A percentile compares a stretch with the other conserved stretches of the same genome.
These are phyloP conservation scores for Gracilariopsis chorda DNA, from an alignment of 23 red algal species.

Conservation along the genomic window DNA sequence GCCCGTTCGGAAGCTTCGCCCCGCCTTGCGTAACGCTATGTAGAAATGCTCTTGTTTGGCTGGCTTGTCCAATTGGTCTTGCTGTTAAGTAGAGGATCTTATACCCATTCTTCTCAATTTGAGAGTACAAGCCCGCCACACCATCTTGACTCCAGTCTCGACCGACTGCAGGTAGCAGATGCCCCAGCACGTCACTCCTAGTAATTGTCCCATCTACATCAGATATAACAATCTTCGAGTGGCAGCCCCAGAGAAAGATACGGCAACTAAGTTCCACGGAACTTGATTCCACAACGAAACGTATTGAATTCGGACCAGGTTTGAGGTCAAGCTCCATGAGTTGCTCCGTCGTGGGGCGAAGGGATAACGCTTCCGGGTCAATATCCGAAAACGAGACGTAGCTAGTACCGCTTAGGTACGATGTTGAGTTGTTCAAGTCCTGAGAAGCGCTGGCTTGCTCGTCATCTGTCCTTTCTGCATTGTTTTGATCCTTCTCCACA, in stretches of 20 bases:
- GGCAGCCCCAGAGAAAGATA: conserved; percentile 90
- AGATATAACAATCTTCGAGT: conserved; percentile 81
- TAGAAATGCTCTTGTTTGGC: conserved; percentile 77
- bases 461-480: not conserved
- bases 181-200: conserved; percentile 91
- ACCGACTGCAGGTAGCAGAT: conserved; percentile 91
- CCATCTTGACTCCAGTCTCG: conserved; percentile 97
- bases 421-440: not conserved
- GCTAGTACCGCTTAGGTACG: not conserved
- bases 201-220: conserved; percentile 99
- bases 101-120: conserved; percentile 90
- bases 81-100: conserved; percentile 96
- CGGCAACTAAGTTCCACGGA: conserved; percentile 55
- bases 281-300: conserved; percentile 83
- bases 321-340: conserved; percentile 68
- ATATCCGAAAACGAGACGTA: conserved; percentile 31
- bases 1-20: conserved; percentile 80
- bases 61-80: conserved; percentile 94
- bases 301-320: conserved; percentile 79
- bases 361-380: conserved; percentile 51
- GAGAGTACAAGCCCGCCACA: conserved; percentile 83
- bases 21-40: conserved; percentile 79
- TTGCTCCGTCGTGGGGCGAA: conserved; percentile 74
- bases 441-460: not conserved
- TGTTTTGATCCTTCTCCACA: not conserved